These are phyloP conservation scores for Auricularia auricula-judae DNA, from an alignment of 768 basidiomycete genomes.

Conservation along the genomic window DNA sequence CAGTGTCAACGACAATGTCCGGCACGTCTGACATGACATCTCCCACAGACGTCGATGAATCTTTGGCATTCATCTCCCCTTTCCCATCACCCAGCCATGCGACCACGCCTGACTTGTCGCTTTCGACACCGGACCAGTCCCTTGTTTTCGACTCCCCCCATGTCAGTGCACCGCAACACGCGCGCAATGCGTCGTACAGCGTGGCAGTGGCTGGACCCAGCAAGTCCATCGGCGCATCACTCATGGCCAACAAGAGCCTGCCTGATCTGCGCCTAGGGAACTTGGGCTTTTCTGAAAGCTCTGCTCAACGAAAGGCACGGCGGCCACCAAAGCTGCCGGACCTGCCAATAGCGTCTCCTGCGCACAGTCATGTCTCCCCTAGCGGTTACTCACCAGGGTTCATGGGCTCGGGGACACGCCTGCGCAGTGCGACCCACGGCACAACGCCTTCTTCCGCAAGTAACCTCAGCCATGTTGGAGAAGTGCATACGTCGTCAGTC, in stretches of 20 bases:
- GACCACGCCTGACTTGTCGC: neutral
- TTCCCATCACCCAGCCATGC: slow-evolving; percentile 1
- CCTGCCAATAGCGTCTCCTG: neutral
- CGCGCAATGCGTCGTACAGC: slow-evolving; percentile 41
- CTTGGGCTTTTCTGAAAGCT: slow-evolving; percentile 26
- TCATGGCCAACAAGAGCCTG: slow-evolving; percentile 67
- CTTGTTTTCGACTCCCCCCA: slow-evolving; percentile 14
- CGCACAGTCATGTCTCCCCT: neutral
- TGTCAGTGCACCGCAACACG: slow-evolving; percentile 35
- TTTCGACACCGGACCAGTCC: neutral
- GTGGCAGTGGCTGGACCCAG: slow-evolving; percentile 27
- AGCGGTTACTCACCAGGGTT: slow-evolving; percentile 4
- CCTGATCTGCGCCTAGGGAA: slow-evolving; percentile 64
- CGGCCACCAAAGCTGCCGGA: slow-evolving; percentile 2
- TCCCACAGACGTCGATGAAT: neutral
- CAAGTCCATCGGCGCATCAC: slow-evolving; percentile 24
- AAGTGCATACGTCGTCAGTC: slow-evolving; percentile 36
- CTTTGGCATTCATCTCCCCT: neutral
- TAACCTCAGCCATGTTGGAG: neutral
- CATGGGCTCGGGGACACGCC: neutral
- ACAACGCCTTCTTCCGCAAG: neutral
- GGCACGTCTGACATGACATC: neutral
- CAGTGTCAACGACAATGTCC: slow-evolving; percentile 17
- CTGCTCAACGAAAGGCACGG: slow-evolving; percentile 15
- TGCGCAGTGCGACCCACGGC: neutral